Percentiles rank a stretch among this genome's conserved stretches.
These are phyloP conservation scores for Malus fusca DNA, from an alignment of 306 rosid species.

Conservation along the genomic window DNA sequence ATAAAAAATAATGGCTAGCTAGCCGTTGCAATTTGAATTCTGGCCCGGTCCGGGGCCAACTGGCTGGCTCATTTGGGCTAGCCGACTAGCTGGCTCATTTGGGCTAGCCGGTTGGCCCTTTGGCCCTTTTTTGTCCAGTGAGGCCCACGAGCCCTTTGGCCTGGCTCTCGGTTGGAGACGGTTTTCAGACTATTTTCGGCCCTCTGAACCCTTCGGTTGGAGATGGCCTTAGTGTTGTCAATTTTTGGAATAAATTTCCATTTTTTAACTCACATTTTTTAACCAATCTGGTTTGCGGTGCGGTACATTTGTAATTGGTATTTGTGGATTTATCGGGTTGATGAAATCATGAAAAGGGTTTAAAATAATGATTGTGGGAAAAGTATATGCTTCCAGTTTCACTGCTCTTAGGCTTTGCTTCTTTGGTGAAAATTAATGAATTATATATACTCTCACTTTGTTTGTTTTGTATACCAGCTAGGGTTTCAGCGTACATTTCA, in stretches of 20 bases:
- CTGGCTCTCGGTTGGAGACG: too few species aligned
- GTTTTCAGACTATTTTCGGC: too few species aligned
- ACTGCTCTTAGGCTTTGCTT: neutral
- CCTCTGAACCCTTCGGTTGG: too few species aligned
- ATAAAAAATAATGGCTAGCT: too few species aligned
- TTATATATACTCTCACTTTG: neutral
- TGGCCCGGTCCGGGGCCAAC: too few species aligned
- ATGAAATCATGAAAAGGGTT: neutral
- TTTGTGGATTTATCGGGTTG: neutral
- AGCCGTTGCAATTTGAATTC: too few species aligned
- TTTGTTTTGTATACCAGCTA: neutral
- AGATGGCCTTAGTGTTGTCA: neutral
- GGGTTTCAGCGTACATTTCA: neutral
- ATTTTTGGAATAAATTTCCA: constrained; percentile 7
- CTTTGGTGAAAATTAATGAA: constrained; percentile 1
- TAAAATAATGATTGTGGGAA: neutral
- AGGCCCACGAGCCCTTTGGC: too few species aligned
- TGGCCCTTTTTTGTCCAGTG: too few species aligned
- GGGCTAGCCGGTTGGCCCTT: too few species aligned
- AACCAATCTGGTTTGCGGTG: constrained; percentile 4
- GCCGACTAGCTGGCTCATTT: too few species aligned
- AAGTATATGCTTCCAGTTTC: neutral
- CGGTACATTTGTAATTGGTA: constrained; percentile 1
- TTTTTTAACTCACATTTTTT: neutral
- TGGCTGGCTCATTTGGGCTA: too few species aligned